Evolutionary conservation across 2,329 filamentous ascomycete species (phyloP).

Genomic region (Aspergillus alliaceus): DNA sequence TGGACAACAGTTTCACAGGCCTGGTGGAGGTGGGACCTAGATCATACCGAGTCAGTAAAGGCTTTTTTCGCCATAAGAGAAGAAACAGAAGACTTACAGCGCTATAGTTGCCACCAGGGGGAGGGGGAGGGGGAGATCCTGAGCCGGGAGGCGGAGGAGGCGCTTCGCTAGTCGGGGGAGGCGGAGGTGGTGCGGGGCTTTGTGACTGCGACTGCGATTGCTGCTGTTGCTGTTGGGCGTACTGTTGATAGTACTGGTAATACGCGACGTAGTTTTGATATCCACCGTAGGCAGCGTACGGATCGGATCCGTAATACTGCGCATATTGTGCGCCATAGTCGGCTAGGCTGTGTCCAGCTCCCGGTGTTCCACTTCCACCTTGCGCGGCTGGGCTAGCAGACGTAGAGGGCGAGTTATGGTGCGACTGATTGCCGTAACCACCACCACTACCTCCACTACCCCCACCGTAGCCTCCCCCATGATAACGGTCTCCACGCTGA

Average conservation of each 20-base stretch:
- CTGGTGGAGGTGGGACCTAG: slow-evolving; percentile 22
- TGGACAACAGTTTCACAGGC: slow-evolving; percentile 10
- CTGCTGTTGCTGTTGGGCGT: slow-evolving; percentile 51
- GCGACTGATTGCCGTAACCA: slow-evolving; percentile 36
- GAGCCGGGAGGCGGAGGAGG: slow-evolving; percentile 64
- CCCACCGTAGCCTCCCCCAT: slow-evolving; percentile 44
- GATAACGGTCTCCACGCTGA: slow-evolving; percentile 50
- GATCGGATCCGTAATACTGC: slow-evolving; percentile 77
- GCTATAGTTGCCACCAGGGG: slow-evolving; percentile 60
- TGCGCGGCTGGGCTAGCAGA: slow-evolving; percentile 48
- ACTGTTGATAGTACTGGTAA: slow-evolving; percentile 71
- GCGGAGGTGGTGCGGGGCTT: slow-evolving; percentile 55
- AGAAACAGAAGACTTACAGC: slow-evolving; percentile 49
- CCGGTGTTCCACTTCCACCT: slow-evolving; percentile 37
- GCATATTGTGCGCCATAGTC: slow-evolving; percentile 83
- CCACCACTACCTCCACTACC: slow-evolving; percentile 27
- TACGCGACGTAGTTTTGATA: slow-evolving; percentile 69
- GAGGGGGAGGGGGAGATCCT: slow-evolving; percentile 59
- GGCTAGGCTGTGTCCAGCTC: slow-evolving; percentile 37
- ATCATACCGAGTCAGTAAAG: background rate
- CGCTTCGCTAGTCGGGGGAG: slow-evolving; percentile 55
- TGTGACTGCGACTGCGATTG: slow-evolving; percentile 32
- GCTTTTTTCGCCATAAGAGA: background rate
- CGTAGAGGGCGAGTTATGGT: slow-evolving; percentile 42
- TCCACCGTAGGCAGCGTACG: slow-evolving; percentile 87